Conservation (phyloP, 371 early-diverging fungal species). For the Mucor sp. region DNA sequence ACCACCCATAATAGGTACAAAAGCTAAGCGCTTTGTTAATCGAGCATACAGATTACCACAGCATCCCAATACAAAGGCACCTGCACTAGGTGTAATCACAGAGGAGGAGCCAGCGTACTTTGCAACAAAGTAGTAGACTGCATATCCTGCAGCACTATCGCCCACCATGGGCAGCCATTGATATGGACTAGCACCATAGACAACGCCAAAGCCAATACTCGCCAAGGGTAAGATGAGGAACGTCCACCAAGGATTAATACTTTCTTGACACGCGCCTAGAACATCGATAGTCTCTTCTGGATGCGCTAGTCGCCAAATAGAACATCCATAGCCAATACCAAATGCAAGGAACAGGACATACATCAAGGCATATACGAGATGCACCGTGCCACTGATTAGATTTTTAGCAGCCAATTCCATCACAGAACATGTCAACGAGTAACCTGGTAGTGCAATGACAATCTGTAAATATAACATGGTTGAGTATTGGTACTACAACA, state of each 20-base stretch:
- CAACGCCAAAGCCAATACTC: slow-evolving; percentile 26
- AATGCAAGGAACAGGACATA: slow-evolving; percentile 75
- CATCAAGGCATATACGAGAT: slow-evolving; percentile 73
- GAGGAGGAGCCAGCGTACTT: slow-evolving; percentile 17
- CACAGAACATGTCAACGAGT: slow-evolving; percentile 69
- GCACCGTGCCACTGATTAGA: slow-evolving; percentile 78
- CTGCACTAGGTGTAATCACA: slow-evolving; percentile 38
- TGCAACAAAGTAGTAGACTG: slow-evolving; percentile 35
- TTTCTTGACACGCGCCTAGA: slow-evolving; percentile 24
- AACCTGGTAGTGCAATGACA: slow-evolving; percentile 70
- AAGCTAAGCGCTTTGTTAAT: slow-evolving; percentile 33
- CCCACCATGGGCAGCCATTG: slow-evolving; percentile 30
- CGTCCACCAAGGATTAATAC: slow-evolving; percentile 35
- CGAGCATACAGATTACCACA: slow-evolving; percentile 36
- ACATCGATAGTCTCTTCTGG: slow-evolving; percentile 13
- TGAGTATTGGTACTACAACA: neutral
- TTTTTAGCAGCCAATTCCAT: slow-evolving; percentile 83
- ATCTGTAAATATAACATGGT: slow-evolving; percentile 30
- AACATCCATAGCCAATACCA: slow-evolving; percentile 72
- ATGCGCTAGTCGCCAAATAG: slow-evolving; percentile 32
- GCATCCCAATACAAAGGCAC: slow-evolving; percentile 40
- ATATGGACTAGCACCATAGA: slow-evolving; percentile 29
- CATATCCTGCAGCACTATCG: slow-evolving; percentile 33
- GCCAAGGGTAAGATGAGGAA: slow-evolving; percentile 33
- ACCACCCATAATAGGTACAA: slow-evolving; percentile 41